Evolutionary conservation across 2,329 filamentous ascomycete genomes (phyloP).

Genomic region (Golovinomyces cichoracearum): DNA sequence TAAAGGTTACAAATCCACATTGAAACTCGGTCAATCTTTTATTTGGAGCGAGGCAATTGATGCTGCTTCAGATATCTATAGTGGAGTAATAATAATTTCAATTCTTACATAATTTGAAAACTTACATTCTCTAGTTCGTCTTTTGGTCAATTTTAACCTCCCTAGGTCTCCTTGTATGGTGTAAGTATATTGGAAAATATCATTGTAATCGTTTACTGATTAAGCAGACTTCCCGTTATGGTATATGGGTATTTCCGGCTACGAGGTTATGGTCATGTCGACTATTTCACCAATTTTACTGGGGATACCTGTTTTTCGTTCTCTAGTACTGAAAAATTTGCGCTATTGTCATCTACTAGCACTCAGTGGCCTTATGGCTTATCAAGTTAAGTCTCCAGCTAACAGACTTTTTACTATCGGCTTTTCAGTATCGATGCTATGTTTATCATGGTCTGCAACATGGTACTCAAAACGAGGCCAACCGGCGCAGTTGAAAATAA

Average conservation of each 20-base stretch:
- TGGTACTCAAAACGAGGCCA: conserved; percentile 56
- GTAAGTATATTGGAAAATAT: conserved; percentile 26
- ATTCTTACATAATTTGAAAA: not conserved
- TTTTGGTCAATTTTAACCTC: conserved; percentile 93
- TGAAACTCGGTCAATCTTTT: conserved; percentile 45
- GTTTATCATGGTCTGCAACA: conserved; percentile 60
- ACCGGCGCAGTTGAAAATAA: conserved; percentile 50
- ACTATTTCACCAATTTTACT: conserved; percentile 63
- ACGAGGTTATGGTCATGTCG: conserved; percentile 67
- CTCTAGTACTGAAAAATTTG: conserved; percentile 39
- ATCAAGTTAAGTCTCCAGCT: conserved; percentile 44
- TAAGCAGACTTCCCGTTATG: conserved; percentile 67
- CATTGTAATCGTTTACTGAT: conserved; percentile 3
- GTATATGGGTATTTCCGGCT: conserved; percentile 98
- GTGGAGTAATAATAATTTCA: conserved; percentile 38
- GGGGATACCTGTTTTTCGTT: conserved; percentile 40
- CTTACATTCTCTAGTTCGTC: conserved; percentile 34
- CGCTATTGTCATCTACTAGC: conserved; percentile 51
- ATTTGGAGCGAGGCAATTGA: conserved; percentile 52
- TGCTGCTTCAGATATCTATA: conserved; percentile 68
- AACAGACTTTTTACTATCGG: conserved; percentile 56
- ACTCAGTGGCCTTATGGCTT: conserved; percentile 54
- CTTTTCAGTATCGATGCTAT: conserved; percentile 56
- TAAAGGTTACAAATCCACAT: conserved; percentile 47
- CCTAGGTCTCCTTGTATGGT: conserved; percentile 76